These are phyloP conservation scores for Aspergillus incahuasiensis DNA, from an alignment of 495 filamentous ascomycete species.

Conservation along the genomic window DNA sequence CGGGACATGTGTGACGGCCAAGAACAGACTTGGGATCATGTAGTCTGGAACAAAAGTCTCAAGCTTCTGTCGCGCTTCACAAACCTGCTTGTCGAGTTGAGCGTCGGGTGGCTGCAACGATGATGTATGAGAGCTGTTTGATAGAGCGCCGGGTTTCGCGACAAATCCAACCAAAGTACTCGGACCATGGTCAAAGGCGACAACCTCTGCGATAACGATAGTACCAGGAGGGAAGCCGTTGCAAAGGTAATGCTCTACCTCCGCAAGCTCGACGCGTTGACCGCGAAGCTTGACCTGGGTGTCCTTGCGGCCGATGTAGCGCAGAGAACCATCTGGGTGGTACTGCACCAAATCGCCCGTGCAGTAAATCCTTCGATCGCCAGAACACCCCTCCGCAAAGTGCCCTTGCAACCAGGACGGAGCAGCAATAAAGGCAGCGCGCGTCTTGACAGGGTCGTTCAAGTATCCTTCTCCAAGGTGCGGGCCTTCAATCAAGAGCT, in stretches of 20 bases:
- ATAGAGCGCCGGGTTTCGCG: too few species aligned
- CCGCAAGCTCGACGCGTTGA: constrained; percentile 22
- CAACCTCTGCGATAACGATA: not conserved
- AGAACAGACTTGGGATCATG: not conserved
- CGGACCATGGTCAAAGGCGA: not conserved
- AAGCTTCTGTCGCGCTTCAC: not conserved
- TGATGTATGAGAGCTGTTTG: too few species aligned
- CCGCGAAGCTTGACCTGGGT: constrained; percentile 18
- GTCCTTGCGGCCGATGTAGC: constrained; percentile 39
- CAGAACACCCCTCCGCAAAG: not conserved
- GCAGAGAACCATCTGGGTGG: constrained; percentile 30
- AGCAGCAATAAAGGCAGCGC: not conserved
- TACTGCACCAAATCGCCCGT: constrained; percentile 30
- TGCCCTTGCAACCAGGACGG: not conserved
- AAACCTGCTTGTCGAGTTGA: too few species aligned
- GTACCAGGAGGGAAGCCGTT: not conserved
- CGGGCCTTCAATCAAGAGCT: constrained; percentile 43
- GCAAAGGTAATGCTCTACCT: constrained; percentile 20
- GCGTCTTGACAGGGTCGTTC: not conserved
- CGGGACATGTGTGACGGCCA: not conserved
- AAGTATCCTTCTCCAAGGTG: constrained; percentile 17
- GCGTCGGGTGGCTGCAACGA: too few species aligned
- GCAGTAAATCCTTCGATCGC: not conserved
- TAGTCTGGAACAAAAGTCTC: not conserved
- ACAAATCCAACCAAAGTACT: too few species aligned